Conservation (phyloP, 768 basidiomycete species). For the Hortiboletus campestris region DNA sequence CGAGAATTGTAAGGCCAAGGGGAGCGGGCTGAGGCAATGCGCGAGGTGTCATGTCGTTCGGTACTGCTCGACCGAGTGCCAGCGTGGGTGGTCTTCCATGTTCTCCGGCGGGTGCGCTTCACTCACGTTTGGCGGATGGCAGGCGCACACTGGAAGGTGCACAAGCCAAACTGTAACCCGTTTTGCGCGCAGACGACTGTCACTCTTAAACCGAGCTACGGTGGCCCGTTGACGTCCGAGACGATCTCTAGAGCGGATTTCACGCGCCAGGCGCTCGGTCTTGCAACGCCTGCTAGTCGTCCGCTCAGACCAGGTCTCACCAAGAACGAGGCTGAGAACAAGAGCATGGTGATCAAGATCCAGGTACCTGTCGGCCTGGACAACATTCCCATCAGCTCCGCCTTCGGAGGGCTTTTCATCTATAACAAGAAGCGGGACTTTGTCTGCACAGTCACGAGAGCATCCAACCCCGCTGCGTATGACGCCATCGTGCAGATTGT, state of each 20-base stretch:
- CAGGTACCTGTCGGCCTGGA: constrained; percentile 40
- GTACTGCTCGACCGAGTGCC: constrained; percentile 57
- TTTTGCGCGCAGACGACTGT: constrained; percentile 45
- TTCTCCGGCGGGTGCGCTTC: neutral
- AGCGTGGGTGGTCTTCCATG: constrained; percentile 38
- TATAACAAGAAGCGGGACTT: constrained; percentile 57
- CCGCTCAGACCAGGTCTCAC: constrained; percentile 17
- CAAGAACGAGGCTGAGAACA: constrained; percentile 28
- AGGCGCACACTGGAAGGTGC: constrained; percentile 48
- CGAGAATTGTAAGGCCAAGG: constrained; percentile 34
- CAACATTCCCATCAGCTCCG: constrained; percentile 2
- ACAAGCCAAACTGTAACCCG: constrained; percentile 47
- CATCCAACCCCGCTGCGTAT: constrained; percentile 38
- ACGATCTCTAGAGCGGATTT: constrained; percentile 31
- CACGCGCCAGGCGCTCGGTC: constrained; percentile 29
- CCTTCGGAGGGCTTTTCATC: constrained; percentile 36
- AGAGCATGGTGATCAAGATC: constrained; percentile 52
- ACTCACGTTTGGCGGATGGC: neutral
- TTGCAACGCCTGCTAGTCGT: constrained; percentile 22
- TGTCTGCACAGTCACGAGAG: constrained; percentile 40
- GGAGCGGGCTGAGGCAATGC: constrained; percentile 41
- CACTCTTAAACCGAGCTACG: constrained; percentile 46
- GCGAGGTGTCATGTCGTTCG: constrained; percentile 42
- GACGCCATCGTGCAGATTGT: constrained; percentile 41
- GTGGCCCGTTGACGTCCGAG: neutral